Evolutionary conservation across 1,139 yeast species (phyloP).

Genomic region (Yamadazyma atlantica): DNA sequence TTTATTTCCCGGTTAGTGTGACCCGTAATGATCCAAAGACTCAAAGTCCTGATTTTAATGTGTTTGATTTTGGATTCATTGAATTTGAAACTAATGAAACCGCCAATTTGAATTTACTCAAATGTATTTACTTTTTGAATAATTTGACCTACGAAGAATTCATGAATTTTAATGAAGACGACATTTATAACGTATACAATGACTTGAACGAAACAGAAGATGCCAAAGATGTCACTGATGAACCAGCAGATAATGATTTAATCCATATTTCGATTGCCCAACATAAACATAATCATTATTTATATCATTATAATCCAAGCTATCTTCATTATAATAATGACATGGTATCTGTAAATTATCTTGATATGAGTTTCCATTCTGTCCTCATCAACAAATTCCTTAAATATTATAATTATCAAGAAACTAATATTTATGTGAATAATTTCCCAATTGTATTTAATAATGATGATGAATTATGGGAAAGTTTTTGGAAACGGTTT

Average conservation of each 20-base stretch:
- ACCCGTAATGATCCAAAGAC: conserved; percentile 5
- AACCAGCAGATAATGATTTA: not conserved
- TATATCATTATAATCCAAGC: conserved; percentile 20
- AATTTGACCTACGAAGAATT: conserved; percentile 27
- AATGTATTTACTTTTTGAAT: conserved; percentile 32
- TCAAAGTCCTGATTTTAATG: conserved; percentile 17
- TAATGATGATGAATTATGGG: conserved; percentile 41
- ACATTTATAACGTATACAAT: conserved; percentile 15
- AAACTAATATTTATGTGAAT: conserved; percentile 58
- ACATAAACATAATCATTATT: conserved; percentile 38
- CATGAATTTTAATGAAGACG: conserved; percentile 18
- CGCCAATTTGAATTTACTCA: conserved; percentile 24
- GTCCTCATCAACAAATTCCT: conserved; percentile 9
- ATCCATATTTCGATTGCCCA: conserved; percentile 37
- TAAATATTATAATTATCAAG: conserved; percentile 43
- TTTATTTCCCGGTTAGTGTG: conserved; percentile 38
- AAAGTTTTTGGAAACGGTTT: conserved; percentile 40
- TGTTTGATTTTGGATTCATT: conserved; percentile 32
- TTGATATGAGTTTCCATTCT: conserved; percentile 9
- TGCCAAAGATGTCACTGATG: conserved; percentile 28
- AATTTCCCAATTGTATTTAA: conserved; percentile 47
- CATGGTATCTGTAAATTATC: conserved; percentile 5
- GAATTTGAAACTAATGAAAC: conserved; percentile 21
- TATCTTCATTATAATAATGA: conserved; percentile 10
- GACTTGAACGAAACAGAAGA: conserved; percentile 15